These are phyloP conservation scores for Calonectria hongkongensis DNA, from an alignment of 2,329 filamentous ascomycete genomes.

Conservation along the genomic window DNA sequence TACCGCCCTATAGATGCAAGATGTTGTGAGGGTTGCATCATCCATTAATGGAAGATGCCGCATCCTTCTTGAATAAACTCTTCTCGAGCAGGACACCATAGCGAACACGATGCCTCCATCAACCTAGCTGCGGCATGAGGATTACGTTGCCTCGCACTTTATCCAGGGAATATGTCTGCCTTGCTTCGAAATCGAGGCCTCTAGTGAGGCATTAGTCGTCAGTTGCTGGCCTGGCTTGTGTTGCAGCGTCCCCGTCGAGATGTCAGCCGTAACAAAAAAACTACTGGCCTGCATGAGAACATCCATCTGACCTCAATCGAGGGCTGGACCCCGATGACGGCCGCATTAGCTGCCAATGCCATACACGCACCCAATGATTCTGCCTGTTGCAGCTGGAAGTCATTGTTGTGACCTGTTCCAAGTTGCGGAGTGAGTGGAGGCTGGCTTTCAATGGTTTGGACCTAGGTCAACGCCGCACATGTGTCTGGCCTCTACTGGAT, in stretches of 20 bases:
- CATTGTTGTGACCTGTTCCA: neutral
- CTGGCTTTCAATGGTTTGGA: constrained; percentile 26
- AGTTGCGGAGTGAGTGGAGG: constrained; percentile 11
- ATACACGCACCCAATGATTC: constrained; percentile 25
- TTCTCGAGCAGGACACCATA: constrained; percentile 29
- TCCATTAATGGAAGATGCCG: neutral
- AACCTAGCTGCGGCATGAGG: constrained; percentile 18
- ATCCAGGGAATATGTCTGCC: constrained; percentile 20
- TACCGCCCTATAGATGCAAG: constrained; percentile 21
- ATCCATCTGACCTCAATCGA: constrained; percentile 11
- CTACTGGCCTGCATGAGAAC: constrained; percentile 10
- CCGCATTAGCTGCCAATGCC: neutral
- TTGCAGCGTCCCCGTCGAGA: neutral
- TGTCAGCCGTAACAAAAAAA: constrained; percentile 25
- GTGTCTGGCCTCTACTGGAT: neutral
- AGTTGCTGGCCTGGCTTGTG: neutral
- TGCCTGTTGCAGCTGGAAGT: constrained; percentile 3
- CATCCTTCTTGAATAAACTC: constrained; percentile 17
- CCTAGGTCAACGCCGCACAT: constrained; percentile 17
- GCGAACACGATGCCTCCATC: constrained; percentile 32
- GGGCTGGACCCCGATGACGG: constrained; percentile 22
- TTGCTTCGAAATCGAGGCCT: constrained; percentile 6
- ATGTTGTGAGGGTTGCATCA: constrained; percentile 24
- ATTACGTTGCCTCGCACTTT: constrained; percentile 18
- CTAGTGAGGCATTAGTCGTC: constrained; percentile 16